phyloP scores from a whole-genome alignment of 768 basidiomycete genomes.

The Hypholoma fasciculare region DNA sequence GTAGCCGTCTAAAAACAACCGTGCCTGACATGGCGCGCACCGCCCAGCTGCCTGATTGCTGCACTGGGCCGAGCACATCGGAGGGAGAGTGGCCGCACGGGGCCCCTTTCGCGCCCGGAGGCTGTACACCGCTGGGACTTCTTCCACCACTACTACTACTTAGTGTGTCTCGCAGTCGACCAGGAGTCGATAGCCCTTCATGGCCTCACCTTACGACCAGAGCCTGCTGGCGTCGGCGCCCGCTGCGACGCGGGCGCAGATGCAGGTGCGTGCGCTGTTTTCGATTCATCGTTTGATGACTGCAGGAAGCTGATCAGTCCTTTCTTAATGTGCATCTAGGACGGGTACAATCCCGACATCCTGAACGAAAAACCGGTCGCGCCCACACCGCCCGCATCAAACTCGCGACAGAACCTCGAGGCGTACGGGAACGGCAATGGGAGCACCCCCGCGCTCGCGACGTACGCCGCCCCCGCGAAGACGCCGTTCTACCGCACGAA shows the following conservation, averaged over 20 bases:
- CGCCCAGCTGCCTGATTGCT: not conserved
- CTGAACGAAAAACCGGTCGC: constrained; percentile 15
- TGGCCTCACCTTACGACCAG: constrained; percentile 35
- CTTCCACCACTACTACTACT: not conserved
- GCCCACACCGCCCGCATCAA: constrained; percentile 9
- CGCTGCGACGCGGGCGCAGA: constrained; percentile 39
- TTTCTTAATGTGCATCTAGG: constrained; percentile 11
- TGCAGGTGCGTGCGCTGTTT: constrained; percentile 31
- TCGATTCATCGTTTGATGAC: not conserved
- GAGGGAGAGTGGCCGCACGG: constrained; percentile 10
- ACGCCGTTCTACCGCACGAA: constrained; percentile 45
- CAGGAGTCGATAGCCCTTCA: constrained; percentile 13
- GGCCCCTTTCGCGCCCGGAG: not conserved
- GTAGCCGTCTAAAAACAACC: not conserved
- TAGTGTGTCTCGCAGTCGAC: constrained; percentile 1
- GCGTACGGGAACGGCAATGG: not conserved
- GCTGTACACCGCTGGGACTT: constrained; percentile 12
- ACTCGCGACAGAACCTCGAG: constrained; percentile 12
- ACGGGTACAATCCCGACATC: constrained; percentile 27
- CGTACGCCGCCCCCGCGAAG: constrained; percentile 33
- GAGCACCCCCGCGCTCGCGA: not conserved
- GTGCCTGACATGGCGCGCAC: not conserved
- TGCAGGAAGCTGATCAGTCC: constrained; percentile 3
- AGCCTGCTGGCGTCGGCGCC: constrained; percentile 39
- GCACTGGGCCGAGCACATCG: constrained; percentile 12